Evolutionary conservation across 495 filamentous ascomycete genomes (phyloP).

Genomic region (Aeminium ludgeri): DNA sequence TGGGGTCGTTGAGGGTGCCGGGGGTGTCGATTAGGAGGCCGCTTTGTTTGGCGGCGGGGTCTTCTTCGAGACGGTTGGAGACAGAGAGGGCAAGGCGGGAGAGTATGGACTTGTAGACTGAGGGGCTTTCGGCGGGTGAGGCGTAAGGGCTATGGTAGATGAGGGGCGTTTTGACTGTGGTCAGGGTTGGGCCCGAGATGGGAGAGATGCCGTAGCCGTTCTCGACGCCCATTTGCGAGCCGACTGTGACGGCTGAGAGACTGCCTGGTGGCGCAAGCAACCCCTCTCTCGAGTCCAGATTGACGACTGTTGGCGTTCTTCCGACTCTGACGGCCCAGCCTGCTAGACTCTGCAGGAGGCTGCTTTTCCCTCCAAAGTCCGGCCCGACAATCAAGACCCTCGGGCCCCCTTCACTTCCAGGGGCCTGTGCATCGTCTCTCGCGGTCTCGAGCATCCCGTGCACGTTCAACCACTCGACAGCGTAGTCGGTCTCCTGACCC

Average conservation of each 20-base stretch:
- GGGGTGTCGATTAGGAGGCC: slow-evolving; percentile 82
- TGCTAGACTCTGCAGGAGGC: slow-evolving; percentile 61
- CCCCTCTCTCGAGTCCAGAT: slow-evolving; percentile 71
- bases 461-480: slow-evolving; percentile 55
- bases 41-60: slow-evolving; percentile 46
- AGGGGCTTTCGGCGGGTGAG: slow-evolving; percentile 55
- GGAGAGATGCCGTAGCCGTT: slow-evolving; percentile 85
- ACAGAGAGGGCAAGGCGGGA: slow-evolving; percentile 66
- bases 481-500: slow-evolving; percentile 73
- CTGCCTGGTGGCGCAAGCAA: slow-evolving; percentile 74
- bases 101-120: slow-evolving; percentile 54
- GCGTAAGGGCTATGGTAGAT: slow-evolving; percentile 78
- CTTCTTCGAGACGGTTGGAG: slow-evolving; percentile 61
- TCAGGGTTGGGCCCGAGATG: slow-evolving; percentile 69
- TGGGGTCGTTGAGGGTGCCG: slow-evolving; percentile 44
- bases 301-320: slow-evolving; percentile 66
- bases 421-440: slow-evolving; percentile 21
- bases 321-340: slow-evolving; percentile 65
- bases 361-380: slow-evolving; percentile 70
- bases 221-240: slow-evolving; percentile 71
- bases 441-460: slow-evolving; percentile 68
- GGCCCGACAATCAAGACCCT: slow-evolving; percentile 74
- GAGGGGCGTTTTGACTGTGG: slow-evolving; percentile 80
- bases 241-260: slow-evolving; percentile 66
- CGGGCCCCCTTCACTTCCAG: slow-evolving; percentile 35